Base-by-base conservation (phyloP, 257 asterid species). In the Solanum okadae region DNA sequence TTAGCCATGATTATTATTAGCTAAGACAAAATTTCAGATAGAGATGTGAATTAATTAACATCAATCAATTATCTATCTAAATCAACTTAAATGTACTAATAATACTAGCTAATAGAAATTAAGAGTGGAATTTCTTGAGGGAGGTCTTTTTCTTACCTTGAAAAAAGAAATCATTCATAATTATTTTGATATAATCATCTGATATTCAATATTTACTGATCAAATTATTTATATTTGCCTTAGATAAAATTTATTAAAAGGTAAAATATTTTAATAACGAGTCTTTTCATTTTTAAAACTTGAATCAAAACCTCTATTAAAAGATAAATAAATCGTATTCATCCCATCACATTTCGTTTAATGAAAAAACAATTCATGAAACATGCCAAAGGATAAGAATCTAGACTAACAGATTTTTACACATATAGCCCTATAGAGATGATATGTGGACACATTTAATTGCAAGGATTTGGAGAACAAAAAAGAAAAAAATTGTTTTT, bases 261-360 rank as follows among this genome's bases (percentile, higher is more conserved):
- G 22, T 16, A 34, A 72, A 72, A 34, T 18, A 4, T 5, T 71
- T 14, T 33, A 1, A 27, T 3, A 35, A 33, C 0, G 1, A 72
- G 3, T 16, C 22, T 0, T 71, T 16, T 33, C 6, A 29, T 33
- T 71, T 31, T 71, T 4, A 3, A 15, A 3, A 3, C 9, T 33
- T 29, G 0, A 16, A 72, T 0, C 0, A 3, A 15, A 31, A 7
- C 0, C 0, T 71, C 0, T 3, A 15, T 31, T 29, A 3, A 68
- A 71, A 1, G 14, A 8, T 33, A 8, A 9, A 16, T 0, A 31
- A 31, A 71, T 70, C 6, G 0, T 0, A 70, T 70, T 31, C 40
- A 70, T 70, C 37, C 1, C 1, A 68, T 7, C 5, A 2, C 18
- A 2, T 23, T 59, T 0, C 6, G 20, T 46, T 14, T 0, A 14